These are phyloP conservation scores for Rhizophora mangle DNA, from an alignment of 345 rosid species.

Conservation along the genomic window DNA sequence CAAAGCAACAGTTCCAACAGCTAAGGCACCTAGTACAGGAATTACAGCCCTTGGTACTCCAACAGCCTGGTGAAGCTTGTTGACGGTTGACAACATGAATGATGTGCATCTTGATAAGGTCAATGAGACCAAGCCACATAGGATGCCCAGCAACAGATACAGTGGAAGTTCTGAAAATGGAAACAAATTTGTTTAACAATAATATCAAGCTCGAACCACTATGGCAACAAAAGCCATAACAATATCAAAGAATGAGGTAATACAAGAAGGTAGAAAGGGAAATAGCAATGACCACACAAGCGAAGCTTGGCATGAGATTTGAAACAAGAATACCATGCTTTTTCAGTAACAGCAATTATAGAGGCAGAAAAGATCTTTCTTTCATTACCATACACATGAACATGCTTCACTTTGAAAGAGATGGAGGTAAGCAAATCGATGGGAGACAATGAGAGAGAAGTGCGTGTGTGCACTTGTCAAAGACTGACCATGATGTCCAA, in stretches of 20 bases:
- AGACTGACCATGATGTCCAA: no score
- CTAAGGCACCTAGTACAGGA: constrained; percentile 71
- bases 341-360: no score
- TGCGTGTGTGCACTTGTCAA: no score
- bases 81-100: constrained; percentile 46
- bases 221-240: no score
- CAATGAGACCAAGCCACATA: constrained; percentile 77
- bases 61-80: constrained; percentile 51
- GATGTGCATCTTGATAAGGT: constrained; percentile 75
- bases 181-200: background rate
- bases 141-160: constrained; percentile 74
- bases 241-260: background rate
- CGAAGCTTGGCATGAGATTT: no score
- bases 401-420: no score
- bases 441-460: no score
- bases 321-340: no score
- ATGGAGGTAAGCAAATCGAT: no score
- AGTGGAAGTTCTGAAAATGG: constrained; percentile 76
- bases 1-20: constrained; percentile 65
- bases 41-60: constrained; percentile 72
- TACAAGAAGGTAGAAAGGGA: background rate
- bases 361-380: no score
- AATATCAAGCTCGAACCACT: background rate
- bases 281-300: background rate
- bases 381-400: no score